Evolutionary conservation across 768 basidiomycete species (phyloP), one percentile per base, ranked within the genome.

Genomic region (Boletus sensibilis): DNA sequence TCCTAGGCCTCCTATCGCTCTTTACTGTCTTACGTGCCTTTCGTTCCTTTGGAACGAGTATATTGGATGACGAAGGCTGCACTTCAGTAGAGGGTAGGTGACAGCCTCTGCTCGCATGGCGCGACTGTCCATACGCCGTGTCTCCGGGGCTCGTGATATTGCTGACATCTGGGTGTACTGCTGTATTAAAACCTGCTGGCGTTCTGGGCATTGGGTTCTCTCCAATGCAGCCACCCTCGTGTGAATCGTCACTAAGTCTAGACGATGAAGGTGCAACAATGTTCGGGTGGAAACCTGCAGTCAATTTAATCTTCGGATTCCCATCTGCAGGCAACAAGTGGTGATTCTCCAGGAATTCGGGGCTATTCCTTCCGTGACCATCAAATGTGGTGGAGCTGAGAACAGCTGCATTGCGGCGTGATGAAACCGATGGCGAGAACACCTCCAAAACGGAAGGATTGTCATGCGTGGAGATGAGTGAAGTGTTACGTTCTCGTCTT

Each of bases 111-210:
- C 16, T 16, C 12, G 7, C 49, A 45, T 39, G 40, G 18, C 25
- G 39, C 37, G 53, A 46, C 23, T 18, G 37, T 51, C 44, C 42
- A 33, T 38, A 47, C 1, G 52, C 50, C 3, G 52, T 55, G 46
- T 49, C 47, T 6, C 40, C 52, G 12, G 61, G 69, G 40, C 64
- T 67, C n/a, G 69, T 67, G 18, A 68, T 55, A 35, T 53, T 59
- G 54, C 63, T 63, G 44, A 42, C 27, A 43, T 60, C 56, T 14
- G 40, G 35, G 21, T 31, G 25, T 20, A 34, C 4, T 20, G 43
- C 41, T 11, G 41, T 46, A 55, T 59, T 46, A 53, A 52, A 41
- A 41, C 54, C 59, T 57, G 52, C 55, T 45, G 57, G 52, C 5
- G 34, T 45, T 37, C 52, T 54, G 42, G 47, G 42, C 18, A 55